Base-by-base conservation (phyloP, 192 early-diverging fungal species). In the Coemansia sp. region DNA sequence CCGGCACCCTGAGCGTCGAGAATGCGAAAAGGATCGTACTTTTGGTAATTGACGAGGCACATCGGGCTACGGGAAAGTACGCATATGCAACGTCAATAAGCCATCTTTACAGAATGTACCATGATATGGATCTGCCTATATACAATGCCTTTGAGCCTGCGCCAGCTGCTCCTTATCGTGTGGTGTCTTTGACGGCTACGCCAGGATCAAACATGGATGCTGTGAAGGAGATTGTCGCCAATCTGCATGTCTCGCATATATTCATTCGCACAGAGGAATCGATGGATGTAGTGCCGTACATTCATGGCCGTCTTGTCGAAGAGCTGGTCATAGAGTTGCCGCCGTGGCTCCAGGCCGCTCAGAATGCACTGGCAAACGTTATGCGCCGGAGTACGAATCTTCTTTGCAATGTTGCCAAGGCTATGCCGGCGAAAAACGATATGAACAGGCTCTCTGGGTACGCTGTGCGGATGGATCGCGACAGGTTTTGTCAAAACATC, bases 31-130 rank as follows among this genome's bases (percentile, higher is more conserved):
- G 82, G 9, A 75, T 96, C 32, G 61, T 71, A 0, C 78, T 79
- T 32, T 17, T 94, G n/a, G 91, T 97, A 7, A 72, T 95, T 5
- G 94, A 97, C 45, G 94, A 97, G 58, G 94, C 94, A 0, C 94
- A 97, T 62, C 70, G 86, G 8, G 90, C 92, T 5, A 87, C 83
- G 1, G 94, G 94, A 6, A 80, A 84, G 10, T 87, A 94, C 46
- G 84, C 94, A 0, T 95, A 92, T 48, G 77, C 82, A 15, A 82
- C 87, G 40, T 87, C 87, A 8, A 64, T 97, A 4, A 60, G 81
- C 2, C 60, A 62, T 10, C 54, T 97, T 19, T 55, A 79, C 36
- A 43, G 36, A 36, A 47, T 64, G 3, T 56, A 69, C 42, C 53
- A 64, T 40, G 61, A 61, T 1, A 33, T 27, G 9, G 50, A 55